phyloP scores from a whole-genome alignment of 192 early-diverging fungal genomes.

The Coemansia sp. region DNA sequence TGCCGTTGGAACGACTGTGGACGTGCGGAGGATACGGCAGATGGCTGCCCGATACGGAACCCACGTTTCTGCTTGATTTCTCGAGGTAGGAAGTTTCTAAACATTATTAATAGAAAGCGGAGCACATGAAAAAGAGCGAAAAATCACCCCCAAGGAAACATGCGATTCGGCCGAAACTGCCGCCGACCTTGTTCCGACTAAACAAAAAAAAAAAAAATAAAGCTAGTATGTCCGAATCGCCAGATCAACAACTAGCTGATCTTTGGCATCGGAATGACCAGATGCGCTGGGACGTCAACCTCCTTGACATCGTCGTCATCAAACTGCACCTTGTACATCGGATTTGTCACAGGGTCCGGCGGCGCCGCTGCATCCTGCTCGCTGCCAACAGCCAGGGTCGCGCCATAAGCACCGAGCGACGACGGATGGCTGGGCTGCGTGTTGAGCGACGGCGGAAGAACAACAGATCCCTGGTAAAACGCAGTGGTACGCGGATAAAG shows the following conservation, averaged over 20 bases:
- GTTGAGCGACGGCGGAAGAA: slow-evolving; percentile 44
- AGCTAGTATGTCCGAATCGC: not conserved
- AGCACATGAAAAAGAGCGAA: not conserved
- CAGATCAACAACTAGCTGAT: not conserved
- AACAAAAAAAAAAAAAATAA: not conserved
- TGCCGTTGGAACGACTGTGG: too few relatives aligned
- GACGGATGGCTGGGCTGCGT: slow-evolving; percentile 7
- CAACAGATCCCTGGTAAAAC: slow-evolving; percentile 44
- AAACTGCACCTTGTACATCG: slow-evolving; percentile 51
- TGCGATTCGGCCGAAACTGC: not conserved
- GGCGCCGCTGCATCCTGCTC: not conserved
- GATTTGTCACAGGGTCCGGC: slow-evolving; percentile 27
- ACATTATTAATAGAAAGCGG: not conserved
- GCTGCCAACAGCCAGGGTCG: not conserved
- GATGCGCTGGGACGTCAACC: slow-evolving; percentile 45
- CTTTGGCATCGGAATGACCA: slow-evolving; percentile 39
- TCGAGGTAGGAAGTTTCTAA: not conserved
- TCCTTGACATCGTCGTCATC: slow-evolving; percentile 48
- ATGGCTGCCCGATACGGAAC: too few relatives aligned
- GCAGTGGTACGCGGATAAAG: slow-evolving; percentile 50
- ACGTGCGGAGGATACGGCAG: too few relatives aligned
- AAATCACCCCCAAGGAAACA: not conserved
- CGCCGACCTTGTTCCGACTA: not conserved
- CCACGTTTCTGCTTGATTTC: too few relatives aligned
- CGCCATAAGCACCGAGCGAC: not conserved